Conservation (phyloP, 768 basidiomycete genomes). For the Tubosaeta sp. region DNA sequence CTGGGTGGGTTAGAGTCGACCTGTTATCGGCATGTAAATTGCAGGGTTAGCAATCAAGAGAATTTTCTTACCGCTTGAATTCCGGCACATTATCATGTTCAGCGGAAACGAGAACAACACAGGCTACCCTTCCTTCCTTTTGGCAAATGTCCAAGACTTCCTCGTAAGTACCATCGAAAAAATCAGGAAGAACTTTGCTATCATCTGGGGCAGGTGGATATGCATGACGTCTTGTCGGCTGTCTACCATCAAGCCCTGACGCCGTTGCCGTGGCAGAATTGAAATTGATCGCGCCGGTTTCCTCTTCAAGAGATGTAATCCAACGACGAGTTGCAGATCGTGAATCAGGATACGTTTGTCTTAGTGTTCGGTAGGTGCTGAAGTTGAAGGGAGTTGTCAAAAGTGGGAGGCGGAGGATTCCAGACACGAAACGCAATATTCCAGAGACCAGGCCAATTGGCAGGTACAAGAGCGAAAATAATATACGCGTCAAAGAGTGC, state of each 20-base stretch:
- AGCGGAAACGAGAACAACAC: constrained; percentile 78
- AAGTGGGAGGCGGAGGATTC: constrained; percentile 62
- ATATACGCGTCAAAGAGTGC: constrained; percentile 6
- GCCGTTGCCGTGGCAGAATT: constrained; percentile 36
- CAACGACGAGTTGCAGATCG: constrained; percentile 67
- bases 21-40: constrained; percentile 31
- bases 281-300: constrained; percentile 70
- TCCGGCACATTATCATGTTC: constrained; percentile 88
- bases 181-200: constrained; percentile 67
- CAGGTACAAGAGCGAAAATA: constrained; percentile 44
- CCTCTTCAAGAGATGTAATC: constrained; percentile 79
- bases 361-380: constrained; percentile 40
- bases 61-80: constrained; percentile 67
- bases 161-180: constrained; percentile 79
- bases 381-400: constrained; percentile 51
- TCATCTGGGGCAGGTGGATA: constrained; percentile 34
- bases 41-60: not conserved
- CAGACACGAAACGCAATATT: constrained; percentile 62
- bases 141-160: constrained; percentile 68
- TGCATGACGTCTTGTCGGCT: constrained; percentile 34
- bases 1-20: constrained; percentile 69
- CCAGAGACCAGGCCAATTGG: constrained; percentile 58
- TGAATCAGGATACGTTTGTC: constrained; percentile 35
- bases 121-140: constrained; percentile 67
- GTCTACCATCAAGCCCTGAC: constrained; percentile 37